Conservation (phyloP, 75 land plant genomes). For the Adiantum capillusveneris region DNA sequence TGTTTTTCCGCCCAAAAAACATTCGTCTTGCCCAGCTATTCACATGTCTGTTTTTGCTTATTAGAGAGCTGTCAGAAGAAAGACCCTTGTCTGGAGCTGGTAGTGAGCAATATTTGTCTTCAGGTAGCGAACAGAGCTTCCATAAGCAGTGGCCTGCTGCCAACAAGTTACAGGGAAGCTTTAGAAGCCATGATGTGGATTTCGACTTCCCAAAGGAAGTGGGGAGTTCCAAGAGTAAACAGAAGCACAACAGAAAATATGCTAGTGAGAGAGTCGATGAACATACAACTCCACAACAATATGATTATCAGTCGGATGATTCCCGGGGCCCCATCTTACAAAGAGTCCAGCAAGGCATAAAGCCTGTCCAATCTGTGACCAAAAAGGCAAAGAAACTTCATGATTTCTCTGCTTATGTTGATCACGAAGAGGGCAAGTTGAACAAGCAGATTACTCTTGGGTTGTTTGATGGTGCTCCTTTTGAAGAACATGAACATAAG, state of each 20-base stretch:
- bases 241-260: background rate
- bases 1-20: background rate
- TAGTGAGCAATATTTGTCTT: conserved; percentile 2
- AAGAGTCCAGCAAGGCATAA: no score
- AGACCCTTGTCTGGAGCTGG: background rate
- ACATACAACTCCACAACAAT: background rate
- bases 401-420: conserved; percentile 3
- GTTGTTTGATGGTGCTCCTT: conserved; percentile 1
- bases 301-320: background rate
- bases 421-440: conserved; percentile 9
- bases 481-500: background rate
- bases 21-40: no score
- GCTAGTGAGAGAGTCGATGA: background rate
- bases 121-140: conserved; percentile 5
- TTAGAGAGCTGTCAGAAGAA: background rate
- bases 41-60: background rate
- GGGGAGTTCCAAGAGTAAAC: background rate
- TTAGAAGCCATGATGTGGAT: background rate
- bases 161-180: background rate
- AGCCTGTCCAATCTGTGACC: no score
- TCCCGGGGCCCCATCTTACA: no score
- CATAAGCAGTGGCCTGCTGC: background rate
- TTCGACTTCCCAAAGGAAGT: background rate
- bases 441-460: background rate
- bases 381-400: no score